Conservation (phyloP, 2,329 filamentous ascomycete genomes). For the Cladophialophora exuberans region DNA sequence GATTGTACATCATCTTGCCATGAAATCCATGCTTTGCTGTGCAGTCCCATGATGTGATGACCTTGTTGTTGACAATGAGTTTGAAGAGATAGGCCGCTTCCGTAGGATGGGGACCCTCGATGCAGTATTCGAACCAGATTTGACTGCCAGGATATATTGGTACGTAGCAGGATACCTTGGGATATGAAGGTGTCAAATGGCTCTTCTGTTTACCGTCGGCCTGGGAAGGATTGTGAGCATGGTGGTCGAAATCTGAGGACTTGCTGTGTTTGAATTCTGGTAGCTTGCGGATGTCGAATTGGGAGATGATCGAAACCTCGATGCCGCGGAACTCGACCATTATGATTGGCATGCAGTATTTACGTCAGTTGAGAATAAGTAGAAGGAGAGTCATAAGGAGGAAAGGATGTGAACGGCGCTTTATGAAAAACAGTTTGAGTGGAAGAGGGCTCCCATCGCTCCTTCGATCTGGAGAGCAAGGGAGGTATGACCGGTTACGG, state of each 20-base stretch:
- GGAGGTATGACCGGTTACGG: too few species aligned
- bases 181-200: constrained; percentile 6
- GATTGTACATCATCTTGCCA: constrained; percentile 33
- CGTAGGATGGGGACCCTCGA: constrained; percentile 34
- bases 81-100: constrained; percentile 33
- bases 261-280: constrained; percentile 26
- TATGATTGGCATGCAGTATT: not conserved
- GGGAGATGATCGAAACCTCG: constrained; percentile 31
- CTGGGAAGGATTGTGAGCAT: constrained; percentile 18
- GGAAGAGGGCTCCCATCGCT: too few species aligned
- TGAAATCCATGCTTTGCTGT: constrained; percentile 31
- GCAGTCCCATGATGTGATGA: constrained; percentile 31
- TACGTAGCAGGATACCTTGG: constrained; percentile 27
- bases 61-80: constrained; percentile 25
- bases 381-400: not conserved
- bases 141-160: constrained; percentile 32
- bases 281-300: constrained; percentile 31
- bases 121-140: constrained; percentile 34
- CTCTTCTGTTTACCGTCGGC: not conserved
- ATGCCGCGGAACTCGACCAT: constrained; percentile 34
- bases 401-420: not conserved
- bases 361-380: not conserved
- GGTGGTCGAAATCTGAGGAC: not conserved
- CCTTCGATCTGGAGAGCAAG: too few species aligned
- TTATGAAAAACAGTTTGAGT: too few species aligned